Conservation (phyloP, 768 basidiomycete species). For the Naematelia encephala region DNA sequence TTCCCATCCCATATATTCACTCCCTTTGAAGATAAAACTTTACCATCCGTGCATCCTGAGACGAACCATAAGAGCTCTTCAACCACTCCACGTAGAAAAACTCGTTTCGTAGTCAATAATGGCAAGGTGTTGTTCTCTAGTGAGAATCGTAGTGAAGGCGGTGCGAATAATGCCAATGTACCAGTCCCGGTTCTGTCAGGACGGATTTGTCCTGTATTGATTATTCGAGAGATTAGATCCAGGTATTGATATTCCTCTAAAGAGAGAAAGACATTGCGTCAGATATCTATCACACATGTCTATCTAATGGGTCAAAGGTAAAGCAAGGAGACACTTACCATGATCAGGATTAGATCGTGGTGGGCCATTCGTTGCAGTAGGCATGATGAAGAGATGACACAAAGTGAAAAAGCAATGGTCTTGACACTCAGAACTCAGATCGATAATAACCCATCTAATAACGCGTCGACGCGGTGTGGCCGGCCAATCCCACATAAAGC, state of each 20-base stretch:
- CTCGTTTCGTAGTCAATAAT: slow-evolving; percentile 90
- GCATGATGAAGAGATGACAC: no score
- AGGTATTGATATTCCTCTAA: slow-evolving; percentile 86
- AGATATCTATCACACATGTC: no score
- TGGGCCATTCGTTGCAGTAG: slow-evolving; percentile 1
- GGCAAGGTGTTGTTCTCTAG: slow-evolving; percentile 69
- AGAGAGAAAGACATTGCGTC: neutral
- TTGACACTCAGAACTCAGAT: no score
- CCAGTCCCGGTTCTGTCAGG: slow-evolving; percentile 94
- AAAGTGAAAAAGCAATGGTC: neutral
- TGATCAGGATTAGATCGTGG: slow-evolving; percentile 16
- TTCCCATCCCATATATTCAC: slow-evolving; percentile 99
- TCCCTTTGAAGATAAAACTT: slow-evolving; percentile 69
- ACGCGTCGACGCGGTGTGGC: no score
- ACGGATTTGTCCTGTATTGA: slow-evolving; percentile 70
- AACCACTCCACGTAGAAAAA: slow-evolving; percentile 82
- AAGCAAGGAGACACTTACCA: slow-evolving; percentile 6
- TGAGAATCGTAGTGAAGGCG: slow-evolving; percentile 83
- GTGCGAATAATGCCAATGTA: slow-evolving; percentile 87
- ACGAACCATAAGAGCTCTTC: slow-evolving; percentile 97
- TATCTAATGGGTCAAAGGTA: neutral
- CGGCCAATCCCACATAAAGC: no score
- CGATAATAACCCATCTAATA: no score
- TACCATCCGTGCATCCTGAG: slow-evolving; percentile 76
- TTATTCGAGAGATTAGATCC: slow-evolving; percentile 69